Evolutionary conservation across 2,329 filamentous ascomycete genomes (phyloP).

Genomic region (Meredithiella fracta): DNA sequence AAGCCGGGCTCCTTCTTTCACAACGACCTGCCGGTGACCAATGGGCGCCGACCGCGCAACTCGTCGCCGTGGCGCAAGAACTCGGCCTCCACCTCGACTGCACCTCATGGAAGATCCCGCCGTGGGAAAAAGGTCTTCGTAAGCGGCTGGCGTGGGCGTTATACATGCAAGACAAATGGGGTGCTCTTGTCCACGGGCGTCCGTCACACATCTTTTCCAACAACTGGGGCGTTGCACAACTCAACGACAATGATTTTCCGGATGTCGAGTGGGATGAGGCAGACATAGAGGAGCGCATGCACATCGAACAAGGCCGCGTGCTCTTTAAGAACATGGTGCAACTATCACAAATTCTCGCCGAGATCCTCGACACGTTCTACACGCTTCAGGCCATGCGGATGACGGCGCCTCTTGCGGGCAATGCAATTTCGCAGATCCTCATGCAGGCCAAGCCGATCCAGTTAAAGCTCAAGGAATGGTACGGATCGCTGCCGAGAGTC

Average conservation of each 20-base stretch:
- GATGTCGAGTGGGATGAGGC: constrained; percentile 52
- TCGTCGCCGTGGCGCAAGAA: constrained; percentile 76
- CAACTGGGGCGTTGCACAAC: constrained; percentile 60
- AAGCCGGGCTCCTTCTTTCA: constrained; percentile 58
- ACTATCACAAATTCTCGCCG: constrained; percentile 57
- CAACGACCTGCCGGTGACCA: constrained; percentile 63
- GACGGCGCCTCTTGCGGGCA: constrained; percentile 47
- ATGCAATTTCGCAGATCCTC: constrained; percentile 57
- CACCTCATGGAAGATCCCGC: constrained; percentile 69
- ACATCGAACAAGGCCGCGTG: constrained; percentile 50
- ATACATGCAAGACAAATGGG: constrained; percentile 92
- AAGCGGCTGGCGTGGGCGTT: constrained; percentile 80
- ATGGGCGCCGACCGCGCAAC: constrained; percentile 71
- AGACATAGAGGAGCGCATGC: constrained; percentile 43
- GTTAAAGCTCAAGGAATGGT: constrained; percentile 70
- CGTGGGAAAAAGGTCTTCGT: constrained; percentile 71
- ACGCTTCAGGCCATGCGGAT: constrained; percentile 59
- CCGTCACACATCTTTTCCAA: constrained; percentile 55
- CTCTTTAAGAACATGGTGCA: constrained; percentile 62
- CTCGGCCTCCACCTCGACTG: constrained; percentile 81
- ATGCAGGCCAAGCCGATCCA: constrained; percentile 68
- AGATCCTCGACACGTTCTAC: constrained; percentile 72
- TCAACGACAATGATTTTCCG: constrained; percentile 54
- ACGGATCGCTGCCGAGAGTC: constrained; percentile 45
- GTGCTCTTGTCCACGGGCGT: constrained; percentile 66